Percentiles rank a stretch among this genome's conserved stretches.
Evolutionary conservation across 371 early-diverging fungal species (phyloP).

Genomic region (Mortierella sp.): DNA sequence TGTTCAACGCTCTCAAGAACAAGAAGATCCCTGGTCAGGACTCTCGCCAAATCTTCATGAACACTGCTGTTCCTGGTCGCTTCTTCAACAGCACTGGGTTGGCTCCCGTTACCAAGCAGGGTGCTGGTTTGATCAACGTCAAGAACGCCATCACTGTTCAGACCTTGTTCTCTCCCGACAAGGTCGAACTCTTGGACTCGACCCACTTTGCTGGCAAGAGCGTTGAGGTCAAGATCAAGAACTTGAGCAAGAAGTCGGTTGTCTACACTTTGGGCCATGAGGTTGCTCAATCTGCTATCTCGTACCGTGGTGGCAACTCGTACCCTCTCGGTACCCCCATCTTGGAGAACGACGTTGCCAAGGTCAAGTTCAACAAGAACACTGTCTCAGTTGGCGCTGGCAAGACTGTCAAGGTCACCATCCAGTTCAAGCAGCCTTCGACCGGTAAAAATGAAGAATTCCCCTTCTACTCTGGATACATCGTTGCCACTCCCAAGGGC

Average conservation of each 20-base stretch:
- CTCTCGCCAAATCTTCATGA: conserved; percentile 40
- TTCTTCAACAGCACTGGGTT: conserved; percentile 53
- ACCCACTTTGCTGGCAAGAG: conserved; percentile 52
- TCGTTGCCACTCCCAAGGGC: conserved; percentile 42
- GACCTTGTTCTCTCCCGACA: conserved; percentile 65
- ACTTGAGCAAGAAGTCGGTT: conserved; percentile 60
- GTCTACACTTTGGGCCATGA: conserved; percentile 63
- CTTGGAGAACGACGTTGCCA: conserved; percentile 50
- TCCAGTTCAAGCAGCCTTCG: conserved; percentile 57
- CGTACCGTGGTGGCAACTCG: conserved; percentile 44
- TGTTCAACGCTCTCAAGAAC: conserved; percentile 49
- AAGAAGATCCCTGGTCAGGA: conserved; percentile 20
- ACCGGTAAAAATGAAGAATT: conserved; percentile 51
- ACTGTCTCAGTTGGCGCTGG: conserved; percentile 57
- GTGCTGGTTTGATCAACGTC: conserved; percentile 76
- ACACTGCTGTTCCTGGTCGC: conserved; percentile 46
- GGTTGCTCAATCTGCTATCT: conserved; percentile 54
- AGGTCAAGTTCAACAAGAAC: conserved; percentile 41
- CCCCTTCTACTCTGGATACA: conserved; percentile 52
- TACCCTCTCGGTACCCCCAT: conserved; percentile 40
- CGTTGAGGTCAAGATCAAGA: conserved; percentile 66
- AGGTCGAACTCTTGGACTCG: conserved; percentile 69
- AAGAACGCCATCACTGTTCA: conserved; percentile 64
- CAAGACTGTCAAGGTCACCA: conserved; percentile 50
- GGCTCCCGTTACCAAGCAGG: conserved; percentile 70